Evolutionary conservation across 352 stramenopile genomes (phyloP), one percentile per base, ranked within the genome.

Genomic region (Globisporangium iwayamae): DNA sequence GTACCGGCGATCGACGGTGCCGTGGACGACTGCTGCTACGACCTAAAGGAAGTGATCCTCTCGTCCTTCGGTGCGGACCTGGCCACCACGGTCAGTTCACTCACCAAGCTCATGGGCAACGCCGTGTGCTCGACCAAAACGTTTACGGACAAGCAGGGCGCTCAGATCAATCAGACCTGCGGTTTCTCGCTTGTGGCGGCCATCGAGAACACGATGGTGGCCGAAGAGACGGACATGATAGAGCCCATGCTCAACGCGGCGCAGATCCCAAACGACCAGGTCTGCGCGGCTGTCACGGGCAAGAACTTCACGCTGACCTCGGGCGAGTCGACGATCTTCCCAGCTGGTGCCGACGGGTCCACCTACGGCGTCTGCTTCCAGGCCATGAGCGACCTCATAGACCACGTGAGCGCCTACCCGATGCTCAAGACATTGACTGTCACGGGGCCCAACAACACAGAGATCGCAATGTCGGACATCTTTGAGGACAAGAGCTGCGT

Each of bases 331-430:
- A 36, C 48, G 18, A 25, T 36, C 38, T 65, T 65, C 25, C 14
- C 30, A n/a, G 7, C 59, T 2, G 38, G 48, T 11, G 22, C 14
- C 13, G 48, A 56, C 14, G 32, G 36, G 2, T 32, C 32, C 2
- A 41, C 3, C 50, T 65, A 41, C 48, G 59, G 59, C 5, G 36
- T 57, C 16, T 65, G 59, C 34, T 65, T 43, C 47, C 32, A 58
- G n/a, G 10, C 59, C 18, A 41, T 65, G 59, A 48, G 39, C 48
- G 50, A 56, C 45, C 48, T 65, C n/a, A 34, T 65, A 16, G 59
- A 65, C 47, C 34, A 65, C 38, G 59, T 65, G 46, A 65, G 59
- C 59, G 43, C 39, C 30, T 57, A 57, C 30, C 59, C 59, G 4
- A 6, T 58, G 14, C 11, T 57, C 13, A 8, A 32, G 20, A 41